These are phyloP conservation scores for Aspergillus neoniger DNA, from an alignment of 2,329 filamentous ascomycete genomes.

Conservation along the genomic window DNA sequence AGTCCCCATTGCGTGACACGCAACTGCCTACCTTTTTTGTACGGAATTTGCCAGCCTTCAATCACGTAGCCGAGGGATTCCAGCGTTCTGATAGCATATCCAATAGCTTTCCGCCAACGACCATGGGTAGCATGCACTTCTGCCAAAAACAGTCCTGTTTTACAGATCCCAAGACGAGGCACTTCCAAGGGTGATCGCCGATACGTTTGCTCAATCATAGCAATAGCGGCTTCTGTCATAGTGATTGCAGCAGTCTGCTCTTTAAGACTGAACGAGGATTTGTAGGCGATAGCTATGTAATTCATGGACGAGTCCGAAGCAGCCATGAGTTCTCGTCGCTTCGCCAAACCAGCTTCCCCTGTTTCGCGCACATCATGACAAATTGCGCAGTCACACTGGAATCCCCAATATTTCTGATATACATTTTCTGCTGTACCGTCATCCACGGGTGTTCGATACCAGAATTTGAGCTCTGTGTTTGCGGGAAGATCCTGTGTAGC, in stretches of 20 bases:
- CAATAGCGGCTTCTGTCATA: slow-evolving; percentile 19
- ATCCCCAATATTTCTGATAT: slow-evolving; percentile 26
- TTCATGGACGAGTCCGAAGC: background rate
- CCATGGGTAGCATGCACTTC: slow-evolving; percentile 4
- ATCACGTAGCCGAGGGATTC: slow-evolving; percentile 30
- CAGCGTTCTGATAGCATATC: slow-evolving; percentile 25
- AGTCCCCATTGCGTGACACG: slow-evolving; percentile 34
- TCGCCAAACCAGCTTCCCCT: slow-evolving; percentile 9
- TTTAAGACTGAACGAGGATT: background rate
- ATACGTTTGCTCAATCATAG: slow-evolving; percentile 26
- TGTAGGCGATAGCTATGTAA: slow-evolving; percentile 5
- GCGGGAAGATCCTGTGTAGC: slow-evolving; percentile 48
- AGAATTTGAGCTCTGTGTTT: slow-evolving; percentile 50
- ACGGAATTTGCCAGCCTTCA: slow-evolving; percentile 21
- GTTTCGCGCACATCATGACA: slow-evolving; percentile 23
- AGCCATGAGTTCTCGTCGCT: slow-evolving; percentile 14
- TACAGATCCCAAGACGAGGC: slow-evolving; percentile 26
- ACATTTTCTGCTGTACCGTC: slow-evolving; percentile 2
- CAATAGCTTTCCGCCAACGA: slow-evolving; percentile 18
- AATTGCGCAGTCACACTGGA: slow-evolving; percentile 26
- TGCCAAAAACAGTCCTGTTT: slow-evolving; percentile 23
- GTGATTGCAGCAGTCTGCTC: background rate
- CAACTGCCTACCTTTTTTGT: slow-evolving; percentile 1
- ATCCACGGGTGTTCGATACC: slow-evolving; percentile 37
- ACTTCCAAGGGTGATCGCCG: slow-evolving; percentile 23